A percentile compares a stretch with the other conserved stretches of the same genome.
These are phyloP conservation scores for Wickerhamomyces sp. DNA, from an alignment of 1,139 yeast species.

Conservation along the genomic window DNA sequence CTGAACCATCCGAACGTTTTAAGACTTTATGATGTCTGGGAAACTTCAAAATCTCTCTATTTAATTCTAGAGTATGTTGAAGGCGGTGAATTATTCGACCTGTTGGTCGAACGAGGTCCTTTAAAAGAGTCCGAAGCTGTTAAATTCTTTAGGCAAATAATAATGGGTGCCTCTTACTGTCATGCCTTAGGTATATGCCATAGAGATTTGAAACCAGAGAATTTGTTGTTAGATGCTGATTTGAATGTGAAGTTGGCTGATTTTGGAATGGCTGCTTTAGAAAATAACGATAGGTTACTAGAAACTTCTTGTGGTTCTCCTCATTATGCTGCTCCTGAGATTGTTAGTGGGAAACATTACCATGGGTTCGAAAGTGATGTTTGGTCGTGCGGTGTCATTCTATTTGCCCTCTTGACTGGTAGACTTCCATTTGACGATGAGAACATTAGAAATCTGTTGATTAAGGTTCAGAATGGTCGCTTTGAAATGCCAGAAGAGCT, in stretches of 20 bases:
- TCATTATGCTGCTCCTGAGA: constrained; percentile 85
- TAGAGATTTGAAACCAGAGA: constrained; percentile 79
- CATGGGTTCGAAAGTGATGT: constrained; percentile 83
- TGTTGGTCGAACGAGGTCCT: constrained; percentile 75
- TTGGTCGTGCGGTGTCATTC: constrained; percentile 82
- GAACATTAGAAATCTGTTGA: constrained; percentile 60
- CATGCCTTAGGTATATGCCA: constrained; percentile 79
- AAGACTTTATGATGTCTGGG: constrained; percentile 80
- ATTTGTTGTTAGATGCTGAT: constrained; percentile 59
- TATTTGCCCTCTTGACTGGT: constrained; percentile 74
- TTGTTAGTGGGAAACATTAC: constrained; percentile 69
- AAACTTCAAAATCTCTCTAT: constrained; percentile 69
- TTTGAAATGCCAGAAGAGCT: constrained; percentile 69
- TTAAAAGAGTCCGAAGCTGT: constrained; percentile 72
- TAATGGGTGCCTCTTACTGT: constrained; percentile 76
- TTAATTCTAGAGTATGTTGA: constrained; percentile 76
- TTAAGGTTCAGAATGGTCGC: constrained; percentile 72
- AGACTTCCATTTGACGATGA: constrained; percentile 81
- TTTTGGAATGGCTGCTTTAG: constrained; percentile 85
- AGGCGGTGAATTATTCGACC: constrained; percentile 78
- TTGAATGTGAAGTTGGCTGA: constrained; percentile 75
- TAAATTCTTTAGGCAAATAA: constrained; percentile 68
- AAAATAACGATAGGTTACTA: constrained; percentile 61
- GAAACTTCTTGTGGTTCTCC: constrained; percentile 86
- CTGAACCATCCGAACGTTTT: constrained; percentile 73